Evolutionary conservation across 192 early-diverging fungal species (phyloP), one percentile per base, ranked within the genome.

Genomic region (Rhizophagus sp.): DNA sequence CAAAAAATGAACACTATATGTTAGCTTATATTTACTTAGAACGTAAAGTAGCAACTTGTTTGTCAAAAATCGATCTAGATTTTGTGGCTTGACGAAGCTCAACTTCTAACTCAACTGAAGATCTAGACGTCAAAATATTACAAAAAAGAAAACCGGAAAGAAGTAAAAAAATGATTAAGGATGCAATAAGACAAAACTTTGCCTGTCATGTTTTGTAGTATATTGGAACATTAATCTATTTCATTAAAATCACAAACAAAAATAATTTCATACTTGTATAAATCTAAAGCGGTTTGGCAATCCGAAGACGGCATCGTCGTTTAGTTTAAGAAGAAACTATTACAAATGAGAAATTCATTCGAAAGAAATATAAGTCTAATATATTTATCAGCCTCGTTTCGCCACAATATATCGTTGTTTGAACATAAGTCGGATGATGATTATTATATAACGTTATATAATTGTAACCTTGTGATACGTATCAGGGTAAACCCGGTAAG

Each of bases 61-160:
- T 79, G 52, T 79, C 78, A 79, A 61, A 79, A 70, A 68, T 52
- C 33, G 62, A 49, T 70, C 70, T 79, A 27, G 69, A 49, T 62
- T 79, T 79, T 24, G 61, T 70, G 13, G 70, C 47, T 47, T 57
- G 67, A 34, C 78, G 78, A 30, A 79, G 49, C 6, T 79, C 30
- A 79, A 22, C 52, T 62, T 79, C 78, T 10, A 79, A n/a, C 25
- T 79, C 78, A 19, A 79, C 78, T 22, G 78, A 44, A 71, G 78
- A 79, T 79, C 78, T 79, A 24, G 30, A 24, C 10, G 27, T 30
- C 3, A 25, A 24, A n/a, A 8, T 8, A 41, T 2, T 17, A 19
- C 13, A 41, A 24, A 39, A 30, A 34, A 75, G 8, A 25, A 65
- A 62, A 12, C 3, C 13, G 1, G 8, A 65, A n/a, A 64, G 10